These are phyloP conservation scores for Cardiospermum halicacabum DNA, from an alignment of 345 rosid genomes.

Conservation along the genomic window DNA sequence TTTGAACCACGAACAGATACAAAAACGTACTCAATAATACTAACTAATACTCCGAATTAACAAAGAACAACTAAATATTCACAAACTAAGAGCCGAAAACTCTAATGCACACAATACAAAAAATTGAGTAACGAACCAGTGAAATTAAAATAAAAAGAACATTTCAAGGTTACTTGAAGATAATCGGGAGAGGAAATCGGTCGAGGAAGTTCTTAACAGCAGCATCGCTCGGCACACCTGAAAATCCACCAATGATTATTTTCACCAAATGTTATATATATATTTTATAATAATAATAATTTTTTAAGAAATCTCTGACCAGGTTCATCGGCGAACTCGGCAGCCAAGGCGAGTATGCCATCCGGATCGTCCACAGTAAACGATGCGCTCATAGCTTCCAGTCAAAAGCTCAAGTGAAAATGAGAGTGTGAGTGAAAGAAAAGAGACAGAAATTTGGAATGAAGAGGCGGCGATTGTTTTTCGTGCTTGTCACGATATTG, in stretches of 20 bases:
- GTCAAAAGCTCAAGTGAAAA: background rate
- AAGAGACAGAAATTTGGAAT: background rate
- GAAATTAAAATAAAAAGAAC: background rate
- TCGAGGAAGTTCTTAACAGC: conserved; percentile 63
- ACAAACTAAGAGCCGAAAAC: background rate
- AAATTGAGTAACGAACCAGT: background rate
- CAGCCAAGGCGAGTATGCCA: conserved; percentile 62
- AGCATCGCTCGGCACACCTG: conserved; percentile 64
- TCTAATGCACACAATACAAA: background rate
- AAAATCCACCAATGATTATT: conserved; percentile 10
- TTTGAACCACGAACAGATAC: background rate
- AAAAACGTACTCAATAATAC: no score
- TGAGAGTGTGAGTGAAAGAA: no score
- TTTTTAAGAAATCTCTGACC: conserved; percentile 22
- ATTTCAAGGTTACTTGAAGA: conserved; percentile 44
- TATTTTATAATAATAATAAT: no score
- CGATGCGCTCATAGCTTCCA: conserved; percentile 32
- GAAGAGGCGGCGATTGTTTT: conserved; percentile 21
- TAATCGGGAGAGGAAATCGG: conserved; percentile 74
- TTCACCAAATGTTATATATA: background rate
- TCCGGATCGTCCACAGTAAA: conserved; percentile 49
- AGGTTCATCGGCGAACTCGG: conserved; percentile 68
- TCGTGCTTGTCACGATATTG: conserved; percentile 15
- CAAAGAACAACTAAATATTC: background rate
- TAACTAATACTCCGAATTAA: no score